phyloP scores from a whole-genome alignment of 2,329 filamentous ascomycete species.

The Xylariaceae sp. region DNA sequence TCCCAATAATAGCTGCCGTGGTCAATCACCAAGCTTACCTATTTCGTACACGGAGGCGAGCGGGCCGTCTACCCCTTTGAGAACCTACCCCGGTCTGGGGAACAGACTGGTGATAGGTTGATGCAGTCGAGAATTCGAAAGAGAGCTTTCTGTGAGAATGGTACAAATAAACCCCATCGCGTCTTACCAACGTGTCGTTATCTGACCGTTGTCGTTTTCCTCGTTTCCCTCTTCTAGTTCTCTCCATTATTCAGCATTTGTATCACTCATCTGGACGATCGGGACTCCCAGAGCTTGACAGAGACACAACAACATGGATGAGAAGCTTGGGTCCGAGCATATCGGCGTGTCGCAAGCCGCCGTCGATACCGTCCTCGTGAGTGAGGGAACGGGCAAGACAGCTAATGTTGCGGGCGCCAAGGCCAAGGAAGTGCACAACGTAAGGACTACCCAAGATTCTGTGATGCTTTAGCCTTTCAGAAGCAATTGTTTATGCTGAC shows the following conservation, averaged over 20 bases:
- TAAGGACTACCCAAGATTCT: conserved; percentile 16
- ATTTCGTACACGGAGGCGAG: conserved; percentile 12
- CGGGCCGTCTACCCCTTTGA: conserved; percentile 16
- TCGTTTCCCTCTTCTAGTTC: too few species aligned
- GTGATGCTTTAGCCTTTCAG: neutral
- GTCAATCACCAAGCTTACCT: too few species aligned
- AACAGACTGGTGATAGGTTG: too few species aligned
- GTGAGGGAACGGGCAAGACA: conserved; percentile 27
- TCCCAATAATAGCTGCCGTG: too few species aligned
- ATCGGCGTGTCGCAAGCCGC: conserved; percentile 15
- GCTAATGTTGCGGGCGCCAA: conserved; percentile 31
- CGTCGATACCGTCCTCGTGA: conserved; percentile 22
- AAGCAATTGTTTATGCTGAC: neutral
- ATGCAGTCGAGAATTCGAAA: conserved; percentile 9
- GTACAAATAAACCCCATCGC: conserved; percentile 10
- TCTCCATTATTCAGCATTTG: too few species aligned
- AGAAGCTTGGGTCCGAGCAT: too few species aligned
- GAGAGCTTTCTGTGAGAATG: too few species aligned
- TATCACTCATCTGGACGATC: too few species aligned
- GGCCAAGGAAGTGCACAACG: conserved; percentile 40
- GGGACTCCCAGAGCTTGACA: too few species aligned
- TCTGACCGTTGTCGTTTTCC: neutral
- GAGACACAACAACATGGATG: too few species aligned
- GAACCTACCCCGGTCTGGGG: conserved; percentile 1
- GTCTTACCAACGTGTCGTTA: too few species aligned